Base-by-base conservation (phyloP, 73 alveolate genomes). In the Tetrahymena malaccensis region DNA sequence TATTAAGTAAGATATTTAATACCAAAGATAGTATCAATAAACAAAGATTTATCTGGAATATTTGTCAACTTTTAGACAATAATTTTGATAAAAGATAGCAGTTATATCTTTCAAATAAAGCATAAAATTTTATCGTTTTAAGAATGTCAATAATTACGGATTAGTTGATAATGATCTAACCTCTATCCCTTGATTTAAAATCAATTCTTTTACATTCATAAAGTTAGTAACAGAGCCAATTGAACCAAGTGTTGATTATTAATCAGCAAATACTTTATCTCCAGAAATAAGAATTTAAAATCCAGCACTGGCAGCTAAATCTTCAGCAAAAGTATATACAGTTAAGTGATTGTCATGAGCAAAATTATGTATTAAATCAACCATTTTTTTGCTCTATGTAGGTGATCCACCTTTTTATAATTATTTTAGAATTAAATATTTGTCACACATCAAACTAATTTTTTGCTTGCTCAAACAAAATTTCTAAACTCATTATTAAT, bases 301-400 rank as follows among this genome's bases (percentile, higher is more conserved):
- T 35, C 97, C 98, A 43, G 97, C 98, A 27, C 97, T 95, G 22
- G 97, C 97, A 57, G 97, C 97, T 17, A 94, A n/a, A 94, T 96
- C 98, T 93, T 96, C 98, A 94, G 98, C 98, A 96, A 96, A 96
- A 43, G 98, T 94, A 17, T 95, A 95, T 25, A 96, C 40, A 22
- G 98, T 97, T 70, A 96, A 21, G 21, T 96, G 93, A 40, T 96
- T 96, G 5, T 89, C 55, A 38, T 94, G 55, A 21, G 96, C 96
- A 93, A 58, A 57, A 31, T 57, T 43, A 40, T 70, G 38, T 34
- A 95, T 70, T 93, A 50, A 93, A 38, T 83, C 55, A 27, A 85
- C 44, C 43, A 93, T 95, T 34, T 85, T 35, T 93, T 95, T 50
- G 34, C 93, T 94, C 43, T 57, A 70, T 11, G 93, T 93, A 35